phyloP scores from a whole-genome alignment of 768 basidiomycete genomes.

The Phlebiopsis gigantea region DNA sequence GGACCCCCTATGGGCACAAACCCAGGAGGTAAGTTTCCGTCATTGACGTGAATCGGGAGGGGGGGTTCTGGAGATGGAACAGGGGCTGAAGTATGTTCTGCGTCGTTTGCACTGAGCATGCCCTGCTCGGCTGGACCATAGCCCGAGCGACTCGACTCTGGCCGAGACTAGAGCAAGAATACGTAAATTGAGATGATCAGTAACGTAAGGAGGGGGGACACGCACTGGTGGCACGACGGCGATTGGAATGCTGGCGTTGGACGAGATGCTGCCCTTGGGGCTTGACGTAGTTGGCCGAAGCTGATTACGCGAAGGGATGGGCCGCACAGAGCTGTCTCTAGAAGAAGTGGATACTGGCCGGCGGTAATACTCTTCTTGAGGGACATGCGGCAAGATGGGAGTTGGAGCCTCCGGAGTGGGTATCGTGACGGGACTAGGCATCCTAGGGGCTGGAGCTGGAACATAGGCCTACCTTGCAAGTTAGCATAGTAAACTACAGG shows the following conservation, averaged over 20 bases:
- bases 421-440: constrained; percentile 2
- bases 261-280: constrained; percentile 8
- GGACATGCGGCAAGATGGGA: not conserved
- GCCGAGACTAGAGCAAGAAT: constrained; percentile 27
- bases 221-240: constrained; percentile 24
- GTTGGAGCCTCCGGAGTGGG: constrained; percentile 6
- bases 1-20: constrained; percentile 29
- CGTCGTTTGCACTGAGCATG: constrained; percentile 36
- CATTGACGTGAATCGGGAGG: constrained; percentile 2
- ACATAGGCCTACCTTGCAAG: not conserved
- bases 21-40: constrained; percentile 31
- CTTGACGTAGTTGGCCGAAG: not conserved
- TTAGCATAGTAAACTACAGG: not conserved
- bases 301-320: not conserved
- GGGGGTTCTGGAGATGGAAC: constrained; percentile 1
- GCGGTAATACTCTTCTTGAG: constrained; percentile 2
- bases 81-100: constrained; percentile 24
- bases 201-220: not conserved
- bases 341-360: constrained; percentile 4
- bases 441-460: not conserved
- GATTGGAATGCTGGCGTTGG: constrained; percentile 8
- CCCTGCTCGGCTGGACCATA: constrained; percentile 22
- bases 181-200: not conserved
- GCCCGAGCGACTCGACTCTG: constrained; percentile 32
- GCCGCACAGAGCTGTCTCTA: not conserved